phyloP scores from a whole-genome alignment of 495 filamentous ascomycete species.

The Jackrogersella multiformis region DNA sequence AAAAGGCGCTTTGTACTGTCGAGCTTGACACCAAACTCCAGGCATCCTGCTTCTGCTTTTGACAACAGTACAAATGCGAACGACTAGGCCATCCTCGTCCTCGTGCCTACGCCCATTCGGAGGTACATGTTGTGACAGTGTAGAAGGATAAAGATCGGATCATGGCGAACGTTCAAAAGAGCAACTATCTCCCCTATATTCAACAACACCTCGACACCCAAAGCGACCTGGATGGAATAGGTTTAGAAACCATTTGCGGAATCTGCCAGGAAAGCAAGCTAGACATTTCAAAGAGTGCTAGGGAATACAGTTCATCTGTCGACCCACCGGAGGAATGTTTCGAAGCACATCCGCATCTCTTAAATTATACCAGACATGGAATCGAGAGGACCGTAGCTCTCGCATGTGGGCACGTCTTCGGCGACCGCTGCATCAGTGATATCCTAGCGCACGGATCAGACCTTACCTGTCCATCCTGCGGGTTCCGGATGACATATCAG shows the following conservation, averaged over 20 bases:
- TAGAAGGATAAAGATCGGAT: conserved; percentile 17
- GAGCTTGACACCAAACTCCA: neutral
- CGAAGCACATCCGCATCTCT: conserved; percentile 11
- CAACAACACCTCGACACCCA: conserved; percentile 35
- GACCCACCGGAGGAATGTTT: neutral
- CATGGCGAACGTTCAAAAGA: conserved; percentile 29
- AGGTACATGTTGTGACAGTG: conserved; percentile 1
- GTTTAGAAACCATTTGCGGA: conserved; percentile 27
- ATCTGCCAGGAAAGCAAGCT: conserved; percentile 36
- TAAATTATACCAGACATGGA: conserved; percentile 23
- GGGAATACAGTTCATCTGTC: conserved; percentile 11
- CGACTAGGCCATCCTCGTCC: neutral
- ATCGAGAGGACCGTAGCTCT: conserved; percentile 38
- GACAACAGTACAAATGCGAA: conserved; percentile 34
- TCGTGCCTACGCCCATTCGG: neutral
- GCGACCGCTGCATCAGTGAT: conserved; percentile 39
- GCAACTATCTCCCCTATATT: conserved; percentile 42
- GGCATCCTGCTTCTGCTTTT: conserved; percentile 1
- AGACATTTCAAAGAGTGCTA: conserved; percentile 31
- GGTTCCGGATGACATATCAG: conserved; percentile 36
- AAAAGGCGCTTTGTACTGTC: conserved; percentile 18
- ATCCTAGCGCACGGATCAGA: conserved; percentile 7
- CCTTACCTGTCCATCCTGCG: conserved; percentile 39
- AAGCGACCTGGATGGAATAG: conserved; percentile 18
- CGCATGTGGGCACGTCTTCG: conserved; percentile 44